A percentile compares a stretch with the other conserved stretches of the same genome.
phyloP scores from a whole-genome alignment of 495 filamentous ascomycete species.

The Aspergillus egyptiacus region DNA sequence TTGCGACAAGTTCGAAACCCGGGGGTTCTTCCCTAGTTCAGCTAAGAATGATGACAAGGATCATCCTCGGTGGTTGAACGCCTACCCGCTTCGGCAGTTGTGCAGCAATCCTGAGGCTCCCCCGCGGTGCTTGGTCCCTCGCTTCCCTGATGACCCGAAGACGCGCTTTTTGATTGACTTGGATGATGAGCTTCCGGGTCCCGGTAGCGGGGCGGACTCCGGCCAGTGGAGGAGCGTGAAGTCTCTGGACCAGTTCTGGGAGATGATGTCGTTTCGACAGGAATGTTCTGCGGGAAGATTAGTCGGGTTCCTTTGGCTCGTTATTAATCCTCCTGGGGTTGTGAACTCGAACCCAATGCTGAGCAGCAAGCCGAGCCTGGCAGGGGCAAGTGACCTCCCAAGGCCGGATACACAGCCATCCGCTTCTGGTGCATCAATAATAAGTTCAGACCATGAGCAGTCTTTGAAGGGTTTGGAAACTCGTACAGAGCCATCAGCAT shows the following conservation, averaged over 20 bases:
- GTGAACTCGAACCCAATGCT: slow-evolving; percentile 37
- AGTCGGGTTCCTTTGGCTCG: slow-evolving; percentile 92
- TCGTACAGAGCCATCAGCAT: background rate
- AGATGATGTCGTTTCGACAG: slow-evolving; percentile 94
- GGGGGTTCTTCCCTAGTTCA: slow-evolving; percentile 50
- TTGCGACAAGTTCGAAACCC: slow-evolving; percentile 68
- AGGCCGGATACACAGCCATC: background rate
- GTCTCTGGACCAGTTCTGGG: slow-evolving; percentile 90
- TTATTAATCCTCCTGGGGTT: slow-evolving; percentile 55
- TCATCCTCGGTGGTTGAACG: slow-evolving; percentile 45
- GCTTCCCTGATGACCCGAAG: slow-evolving; percentile 95
- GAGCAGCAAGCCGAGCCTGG: slow-evolving; percentile 19
- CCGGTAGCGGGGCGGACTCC: slow-evolving; percentile 25
- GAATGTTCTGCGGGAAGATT: slow-evolving; percentile 88
- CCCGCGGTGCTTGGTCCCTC: slow-evolving; percentile 80
- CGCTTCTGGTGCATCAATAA: slow-evolving; percentile 3
- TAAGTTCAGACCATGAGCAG: slow-evolving; percentile 2
- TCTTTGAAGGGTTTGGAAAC: background rate
- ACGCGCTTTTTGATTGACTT: slow-evolving; percentile 83
- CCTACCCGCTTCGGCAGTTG: slow-evolving; percentile 62
- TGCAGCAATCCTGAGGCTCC: slow-evolving; percentile 52
- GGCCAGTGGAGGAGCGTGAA: slow-evolving; percentile 78
- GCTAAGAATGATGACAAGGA: slow-evolving; percentile 36
- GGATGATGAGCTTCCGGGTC: slow-evolving; percentile 64
- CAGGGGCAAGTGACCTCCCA: background rate